Percentiles rank a stretch among this genome's conserved stretches.
These are phyloP conservation scores for Penicillium rolfsii DNA, from an alignment of 2,329 filamentous ascomycete genomes.

Conservation along the genomic window DNA sequence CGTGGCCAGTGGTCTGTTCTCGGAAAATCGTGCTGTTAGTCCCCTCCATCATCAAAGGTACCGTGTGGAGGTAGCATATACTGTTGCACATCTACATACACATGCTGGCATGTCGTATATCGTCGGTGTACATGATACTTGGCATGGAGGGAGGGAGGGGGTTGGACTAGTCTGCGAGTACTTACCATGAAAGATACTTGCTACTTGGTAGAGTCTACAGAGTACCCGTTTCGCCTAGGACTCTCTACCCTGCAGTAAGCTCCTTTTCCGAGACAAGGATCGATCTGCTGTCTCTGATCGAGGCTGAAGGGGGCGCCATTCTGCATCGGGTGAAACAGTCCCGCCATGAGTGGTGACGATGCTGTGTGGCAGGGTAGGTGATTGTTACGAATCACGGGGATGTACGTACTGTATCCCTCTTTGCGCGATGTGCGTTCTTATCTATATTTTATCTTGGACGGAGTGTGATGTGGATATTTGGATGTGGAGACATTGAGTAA, in stretches of 20 bases:
- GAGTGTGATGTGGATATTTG: not conserved
- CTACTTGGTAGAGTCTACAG: not conserved
- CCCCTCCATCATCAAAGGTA: not conserved
- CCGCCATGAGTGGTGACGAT: conserved; percentile 8
- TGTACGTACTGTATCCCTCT: not conserved
- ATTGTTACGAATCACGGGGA: not conserved
- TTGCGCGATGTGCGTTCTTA: not conserved
- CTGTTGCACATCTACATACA: not conserved
- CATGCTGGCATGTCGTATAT: not conserved
- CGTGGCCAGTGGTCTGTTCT: not conserved
- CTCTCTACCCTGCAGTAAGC: not conserved
- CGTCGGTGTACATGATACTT: not conserved
- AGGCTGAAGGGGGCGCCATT: conserved; percentile 10
- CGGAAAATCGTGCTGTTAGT: not conserved
- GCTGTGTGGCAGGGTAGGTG: not conserved
- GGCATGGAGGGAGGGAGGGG: not conserved
- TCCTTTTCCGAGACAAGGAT: not conserved
- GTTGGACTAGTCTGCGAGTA: not conserved
- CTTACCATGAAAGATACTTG: not conserved
- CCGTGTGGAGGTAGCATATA: not conserved
- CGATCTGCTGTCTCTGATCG: not conserved
- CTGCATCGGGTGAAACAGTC: conserved; percentile 27
- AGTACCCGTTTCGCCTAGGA: not conserved
- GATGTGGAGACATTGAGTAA: not conserved
- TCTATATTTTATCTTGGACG: not conserved